Evolutionary conservation across 2,329 filamentous ascomycete species (phyloP).

Genomic region (Ophiostoma ulmi): DNA sequence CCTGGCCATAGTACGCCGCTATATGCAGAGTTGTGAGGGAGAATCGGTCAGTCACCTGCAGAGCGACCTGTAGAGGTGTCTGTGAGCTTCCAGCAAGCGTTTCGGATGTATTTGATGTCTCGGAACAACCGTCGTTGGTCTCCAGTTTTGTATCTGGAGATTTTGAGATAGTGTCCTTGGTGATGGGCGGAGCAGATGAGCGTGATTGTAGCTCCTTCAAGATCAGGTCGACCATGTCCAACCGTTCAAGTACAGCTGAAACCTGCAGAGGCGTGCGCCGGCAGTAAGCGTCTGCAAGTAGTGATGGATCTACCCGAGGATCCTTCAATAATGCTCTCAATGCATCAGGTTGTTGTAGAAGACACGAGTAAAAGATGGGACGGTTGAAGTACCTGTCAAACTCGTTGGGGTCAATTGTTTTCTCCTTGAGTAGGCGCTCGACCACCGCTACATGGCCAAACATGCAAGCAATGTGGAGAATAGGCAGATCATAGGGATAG

Average conservation of each 20-base stretch:
- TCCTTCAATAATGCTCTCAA: not conserved
- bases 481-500: not conserved
- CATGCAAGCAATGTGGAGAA: not conserved
- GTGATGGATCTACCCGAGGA: not conserved
- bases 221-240: not conserved
- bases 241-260: not conserved
- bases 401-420: not conserved
- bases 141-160: not conserved
- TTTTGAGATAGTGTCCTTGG: not conserved
- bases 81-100: not conserved
- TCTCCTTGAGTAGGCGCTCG: not conserved
- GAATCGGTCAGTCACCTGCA: not conserved
- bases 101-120: not conserved
- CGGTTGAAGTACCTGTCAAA: constrained; percentile 9
- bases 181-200: not conserved
- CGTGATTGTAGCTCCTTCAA: not conserved
- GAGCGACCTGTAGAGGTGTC: not conserved
- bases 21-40: not conserved
- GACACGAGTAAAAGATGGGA: not conserved
- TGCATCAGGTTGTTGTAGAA: not conserved
- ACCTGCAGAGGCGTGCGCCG: not conserved
- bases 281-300: not conserved
- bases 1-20: not conserved
- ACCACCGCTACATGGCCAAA: not conserved
- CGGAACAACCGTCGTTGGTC: not conserved